Base-by-base conservation (phyloP, 23 red algal species). In the Porphyridium purpureum region DNA sequence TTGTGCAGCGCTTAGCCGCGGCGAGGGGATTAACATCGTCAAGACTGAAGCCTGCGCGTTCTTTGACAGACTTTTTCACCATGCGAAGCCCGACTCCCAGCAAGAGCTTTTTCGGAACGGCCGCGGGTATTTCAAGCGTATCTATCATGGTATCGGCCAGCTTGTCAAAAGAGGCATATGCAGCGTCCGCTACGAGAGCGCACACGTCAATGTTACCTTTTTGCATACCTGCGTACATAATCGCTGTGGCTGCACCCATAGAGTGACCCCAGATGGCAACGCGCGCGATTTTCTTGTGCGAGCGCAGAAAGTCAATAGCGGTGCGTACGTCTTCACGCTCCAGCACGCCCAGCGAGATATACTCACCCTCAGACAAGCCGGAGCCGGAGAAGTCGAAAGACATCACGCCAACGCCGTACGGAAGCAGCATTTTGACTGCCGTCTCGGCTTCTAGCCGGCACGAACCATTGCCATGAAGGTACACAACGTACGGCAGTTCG, bases 161-260 rank as follows among this genome's bases (percentile, higher is more conserved):
- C 30, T 85, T 85, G 21, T 85, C 68, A 61, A 85, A 85, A 38
- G 58, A 67, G 35, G 60, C 57, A 63, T 74, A 85, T 20, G 80
- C 56, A 35, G 67, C 64, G 49, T 85, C 80, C 0, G 69, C 57
- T 27, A 82, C 21, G 22, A 82, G 76, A 5, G 49, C 76, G 33
- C 49, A 28, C 44, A 82, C 65, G 23, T 33, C 29, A 4, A 27
- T 35, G 48, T 41, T n/a, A n/a, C n/a, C n/a, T n/a, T n/a, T n/a
- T n/a, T n/a, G n/a, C n/a, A n/a, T n/a, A 24, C 80, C 70, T 14
- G 70, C 63, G 32, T 75, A 85, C 80, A 85, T 85, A 41, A 74
- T 29, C 27, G 80, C 80, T 11, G 80, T 85, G 15, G 80, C 80
- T 29, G 80, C 80, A 27, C 80, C 80, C 80, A 85, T 85, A 21